Percentiles rank a stretch among this genome's conserved stretches.
phyloP scores from a whole-genome alignment of 139 green algal genomes.

The Edaphochlamys debaryana region DNA sequence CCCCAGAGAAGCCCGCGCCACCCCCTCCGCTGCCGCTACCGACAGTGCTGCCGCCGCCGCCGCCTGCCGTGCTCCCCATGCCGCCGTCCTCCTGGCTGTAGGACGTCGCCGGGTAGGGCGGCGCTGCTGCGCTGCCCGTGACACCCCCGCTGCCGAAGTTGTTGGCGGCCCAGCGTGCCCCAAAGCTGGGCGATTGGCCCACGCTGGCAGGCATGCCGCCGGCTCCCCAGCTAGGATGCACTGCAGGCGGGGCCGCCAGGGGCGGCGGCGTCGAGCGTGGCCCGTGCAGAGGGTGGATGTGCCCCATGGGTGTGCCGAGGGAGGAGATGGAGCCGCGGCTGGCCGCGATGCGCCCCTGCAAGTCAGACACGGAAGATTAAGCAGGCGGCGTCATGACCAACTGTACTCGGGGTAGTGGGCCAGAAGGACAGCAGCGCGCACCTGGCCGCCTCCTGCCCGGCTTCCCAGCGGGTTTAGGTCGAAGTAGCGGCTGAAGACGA shows the following conservation, averaged over 20 bases:
- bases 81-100: too few species aligned
- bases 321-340: conserved; percentile 9
- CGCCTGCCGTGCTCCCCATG: too few species aligned
- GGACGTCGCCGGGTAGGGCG: neutral
- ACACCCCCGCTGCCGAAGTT: neutral
- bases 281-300: conserved; percentile 21
- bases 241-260: neutral
- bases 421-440: too few species aligned
- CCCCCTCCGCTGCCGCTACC: neutral
- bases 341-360: too few species aligned
- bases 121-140: neutral
- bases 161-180: neutral
- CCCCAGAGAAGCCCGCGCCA: neutral
- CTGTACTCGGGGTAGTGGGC: too few species aligned
- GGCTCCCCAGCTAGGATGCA: neutral
- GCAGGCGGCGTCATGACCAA: too few species aligned
- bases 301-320: neutral
- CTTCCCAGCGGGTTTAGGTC: neutral
- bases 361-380: too few species aligned
- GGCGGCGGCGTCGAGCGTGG: conserved; percentile 4
- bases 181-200: conserved; percentile 20
- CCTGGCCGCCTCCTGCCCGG: too few species aligned
- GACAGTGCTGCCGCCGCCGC: neutral
- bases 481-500: conserved; percentile 68
- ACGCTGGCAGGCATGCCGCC: neutral